Percentiles rank a stretch among this genome's conserved stretches.
Conservation (phyloP, 2,329 filamentous ascomycete species). For the Phyllosticta paracitricarpa region DNA sequence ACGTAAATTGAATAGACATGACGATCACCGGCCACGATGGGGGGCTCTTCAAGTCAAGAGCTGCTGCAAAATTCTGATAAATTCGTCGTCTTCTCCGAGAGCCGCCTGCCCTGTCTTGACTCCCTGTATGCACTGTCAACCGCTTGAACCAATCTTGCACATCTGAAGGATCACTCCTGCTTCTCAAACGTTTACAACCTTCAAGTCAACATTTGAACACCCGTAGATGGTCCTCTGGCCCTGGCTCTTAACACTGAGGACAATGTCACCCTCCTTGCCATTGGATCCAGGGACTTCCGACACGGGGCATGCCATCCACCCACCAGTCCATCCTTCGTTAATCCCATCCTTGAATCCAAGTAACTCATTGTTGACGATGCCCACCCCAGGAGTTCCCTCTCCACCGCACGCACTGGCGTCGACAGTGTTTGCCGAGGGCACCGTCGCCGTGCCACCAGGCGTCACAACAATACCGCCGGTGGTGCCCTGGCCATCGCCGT, state of each 20-base stretch:
- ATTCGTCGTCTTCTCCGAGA: too few species aligned
- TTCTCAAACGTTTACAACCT: not conserved
- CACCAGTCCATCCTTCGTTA: not conserved
- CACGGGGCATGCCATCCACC: not conserved
- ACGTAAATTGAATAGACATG: too few species aligned
- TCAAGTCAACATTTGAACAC: not conserved
- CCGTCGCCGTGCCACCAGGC: conserved; percentile 11
- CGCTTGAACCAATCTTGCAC: too few species aligned
- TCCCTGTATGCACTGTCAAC: not conserved
- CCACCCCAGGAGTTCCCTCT: not conserved
- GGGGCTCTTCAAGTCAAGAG: too few species aligned
- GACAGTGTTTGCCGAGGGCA: conserved; percentile 4
- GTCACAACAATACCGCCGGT: conserved; percentile 6
- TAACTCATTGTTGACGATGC: not conserved
- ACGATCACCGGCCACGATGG: too few species aligned
- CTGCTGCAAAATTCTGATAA: too few species aligned
- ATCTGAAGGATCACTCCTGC: not conserved
- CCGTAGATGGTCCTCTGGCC: not conserved
- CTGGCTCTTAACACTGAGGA: not conserved
- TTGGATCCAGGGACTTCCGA: not conserved
- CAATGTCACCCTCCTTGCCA: conserved; percentile 28
- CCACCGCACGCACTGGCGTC: not conserved
- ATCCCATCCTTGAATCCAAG: not conserved
- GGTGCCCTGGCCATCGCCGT: not conserved
- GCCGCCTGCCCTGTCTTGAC: too few species aligned